Evolutionary conservation across 257 asterid species (phyloP).

Genomic region (Scutellaria galericulata): DNA sequence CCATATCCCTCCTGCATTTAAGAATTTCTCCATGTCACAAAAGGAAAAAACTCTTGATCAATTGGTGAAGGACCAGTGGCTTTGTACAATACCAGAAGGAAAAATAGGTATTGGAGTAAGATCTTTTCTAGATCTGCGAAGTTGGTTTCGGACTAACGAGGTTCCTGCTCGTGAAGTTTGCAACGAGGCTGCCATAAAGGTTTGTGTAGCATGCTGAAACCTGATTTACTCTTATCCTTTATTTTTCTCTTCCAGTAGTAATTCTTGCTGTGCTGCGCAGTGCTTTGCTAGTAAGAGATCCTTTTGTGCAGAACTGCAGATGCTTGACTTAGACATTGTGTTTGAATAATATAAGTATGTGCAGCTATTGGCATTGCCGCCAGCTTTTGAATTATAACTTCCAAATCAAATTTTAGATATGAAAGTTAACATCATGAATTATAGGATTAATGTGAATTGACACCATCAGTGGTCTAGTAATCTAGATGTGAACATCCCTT

Average conservation of each 20-base stretch:
- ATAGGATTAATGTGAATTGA: background rate
- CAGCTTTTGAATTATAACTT: background rate
- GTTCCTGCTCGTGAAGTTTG: conserved; percentile 86
- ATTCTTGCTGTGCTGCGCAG: conserved; percentile 7
- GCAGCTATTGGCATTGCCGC: background rate
- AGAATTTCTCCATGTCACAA: conserved; percentile 72
- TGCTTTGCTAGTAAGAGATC: background rate
- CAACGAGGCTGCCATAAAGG: conserved; percentile 97
- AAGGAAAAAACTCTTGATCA: conserved; percentile 85
- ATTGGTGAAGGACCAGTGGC: conserved; percentile 80
- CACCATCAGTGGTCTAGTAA: background rate
- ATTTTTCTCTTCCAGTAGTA: background rate
- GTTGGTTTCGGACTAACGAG: conserved; percentile 84
- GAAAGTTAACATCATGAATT: background rate
- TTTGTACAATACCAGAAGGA: conserved; percentile 61
- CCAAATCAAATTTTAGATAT: background rate
- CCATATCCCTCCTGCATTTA: conserved; percentile 75
- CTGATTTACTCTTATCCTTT: background rate
- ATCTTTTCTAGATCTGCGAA: conserved; percentile 91
- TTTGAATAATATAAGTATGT: too few species aligned
- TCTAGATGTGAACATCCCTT: background rate
- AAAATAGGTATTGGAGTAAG: conserved; percentile 75
- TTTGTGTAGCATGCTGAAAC: conserved; percentile 36
- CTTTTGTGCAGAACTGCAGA: background rate
- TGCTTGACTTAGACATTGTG: too few species aligned